Percentiles rank a stretch among this genome's conserved stretches.
phyloP scores from a whole-genome alignment of 768 basidiomycete genomes.

The Serendipita indica region DNA sequence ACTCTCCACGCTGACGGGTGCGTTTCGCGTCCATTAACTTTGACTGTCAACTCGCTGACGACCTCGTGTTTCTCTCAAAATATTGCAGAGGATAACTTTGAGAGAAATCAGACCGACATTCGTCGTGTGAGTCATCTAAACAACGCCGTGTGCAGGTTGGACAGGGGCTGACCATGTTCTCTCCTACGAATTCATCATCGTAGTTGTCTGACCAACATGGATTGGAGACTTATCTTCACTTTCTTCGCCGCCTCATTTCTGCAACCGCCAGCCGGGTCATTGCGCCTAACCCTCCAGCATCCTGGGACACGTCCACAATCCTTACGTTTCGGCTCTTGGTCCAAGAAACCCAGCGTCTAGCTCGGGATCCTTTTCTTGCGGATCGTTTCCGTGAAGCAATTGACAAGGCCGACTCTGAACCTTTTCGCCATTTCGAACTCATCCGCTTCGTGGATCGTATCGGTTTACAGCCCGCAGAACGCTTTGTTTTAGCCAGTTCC shows the following conservation, averaged over 20 bases:
- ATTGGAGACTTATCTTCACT: slow-evolving; percentile 92
- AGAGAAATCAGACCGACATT: slow-evolving; percentile 86
- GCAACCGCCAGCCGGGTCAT: slow-evolving; percentile 64
- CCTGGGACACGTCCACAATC: slow-evolving; percentile 59
- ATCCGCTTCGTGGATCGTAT: slow-evolving; percentile 69
- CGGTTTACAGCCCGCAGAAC: slow-evolving; percentile 64
- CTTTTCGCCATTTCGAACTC: slow-evolving; percentile 73
- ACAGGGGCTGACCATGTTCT: neutral
- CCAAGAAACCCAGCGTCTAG: slow-evolving; percentile 77
- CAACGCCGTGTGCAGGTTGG: neutral
- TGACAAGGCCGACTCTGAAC: slow-evolving; percentile 74
- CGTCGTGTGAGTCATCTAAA: slow-evolving; percentile 59
- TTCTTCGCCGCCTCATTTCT: slow-evolving; percentile 88
- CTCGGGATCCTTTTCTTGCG: slow-evolving; percentile 78
- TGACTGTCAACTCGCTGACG: neutral
- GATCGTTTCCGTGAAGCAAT: slow-evolving; percentile 84
- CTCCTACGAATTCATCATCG: slow-evolving; percentile 9
- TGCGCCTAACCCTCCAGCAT: slow-evolving; percentile 41
- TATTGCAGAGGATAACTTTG: slow-evolving; percentile 80
- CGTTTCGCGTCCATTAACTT: neutral
- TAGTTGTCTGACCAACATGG: slow-evolving; percentile 96
- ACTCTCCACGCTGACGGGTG: slow-evolving; percentile 67
- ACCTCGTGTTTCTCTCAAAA: neutral
- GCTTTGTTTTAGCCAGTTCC: slow-evolving; percentile 60
- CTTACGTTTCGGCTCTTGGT: slow-evolving; percentile 73